phyloP scores from a whole-genome alignment of 441 rosid species.

The Cnidoscolus chayamansa region DNA sequence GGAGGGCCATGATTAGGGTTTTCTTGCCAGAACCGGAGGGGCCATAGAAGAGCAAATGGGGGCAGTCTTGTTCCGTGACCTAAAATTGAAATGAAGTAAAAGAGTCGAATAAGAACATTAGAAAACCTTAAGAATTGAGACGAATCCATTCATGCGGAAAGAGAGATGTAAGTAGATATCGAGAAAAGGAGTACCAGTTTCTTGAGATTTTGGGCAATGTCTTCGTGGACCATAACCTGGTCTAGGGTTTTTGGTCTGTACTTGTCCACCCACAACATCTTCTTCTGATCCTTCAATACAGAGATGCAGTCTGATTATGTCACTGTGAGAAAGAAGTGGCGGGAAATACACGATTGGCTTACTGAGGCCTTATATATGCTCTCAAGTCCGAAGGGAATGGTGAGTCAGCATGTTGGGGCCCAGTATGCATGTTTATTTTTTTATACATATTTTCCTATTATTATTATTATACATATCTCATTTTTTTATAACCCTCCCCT shows the following conservation, averaged over 20 bases:
- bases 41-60: constrained; percentile 93
- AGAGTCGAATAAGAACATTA: background rate
- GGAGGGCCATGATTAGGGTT: constrained; percentile 92
- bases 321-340: constrained; percentile 6
- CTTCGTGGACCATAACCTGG: constrained; percentile 70
- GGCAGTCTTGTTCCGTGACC: constrained; percentile 94
- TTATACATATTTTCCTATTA: no score
- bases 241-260: constrained; percentile 89
- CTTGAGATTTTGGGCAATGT: constrained; percentile 79
- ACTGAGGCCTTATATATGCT: background rate
- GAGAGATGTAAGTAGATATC: background rate
- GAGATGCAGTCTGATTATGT: no score
- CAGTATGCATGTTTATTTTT: no score
- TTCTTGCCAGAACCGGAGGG: constrained; percentile 97
- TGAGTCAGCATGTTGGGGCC: background rate
- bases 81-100: constrained; percentile 18
- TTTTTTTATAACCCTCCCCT: no score
- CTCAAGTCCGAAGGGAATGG: background rate
- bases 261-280: constrained; percentile 98
- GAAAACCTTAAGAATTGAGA: background rate
- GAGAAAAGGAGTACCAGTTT: constrained; percentile 50
- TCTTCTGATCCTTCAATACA: background rate
- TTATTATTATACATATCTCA: no score
- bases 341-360: constrained; percentile 4
- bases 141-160: background rate